A percentile compares a stretch with the other conserved stretches of the same genome.
Conservation (phyloP, 1,139 yeast genomes). For the Lodderomyces parapsilosis region DNA sequence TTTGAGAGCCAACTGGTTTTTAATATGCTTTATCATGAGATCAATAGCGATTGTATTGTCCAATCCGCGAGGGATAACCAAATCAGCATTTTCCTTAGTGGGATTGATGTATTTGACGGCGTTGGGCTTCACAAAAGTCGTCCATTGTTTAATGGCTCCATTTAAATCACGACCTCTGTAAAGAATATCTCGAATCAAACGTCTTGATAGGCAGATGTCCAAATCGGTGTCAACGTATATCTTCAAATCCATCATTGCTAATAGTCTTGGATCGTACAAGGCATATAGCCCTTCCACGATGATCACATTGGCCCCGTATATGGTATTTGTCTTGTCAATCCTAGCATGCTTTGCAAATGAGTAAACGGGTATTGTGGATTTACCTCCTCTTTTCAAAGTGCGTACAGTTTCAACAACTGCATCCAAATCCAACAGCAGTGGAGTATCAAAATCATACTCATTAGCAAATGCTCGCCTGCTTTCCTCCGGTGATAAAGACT, state of each 20-base stretch:
- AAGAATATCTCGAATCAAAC: constrained; percentile 82
- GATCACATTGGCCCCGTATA: constrained; percentile 95
- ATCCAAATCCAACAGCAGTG: constrained; percentile 79
- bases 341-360: constrained; percentile 77
- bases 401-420: constrained; percentile 61
- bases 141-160: constrained; percentile 90
- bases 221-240: constrained; percentile 92
- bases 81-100: constrained; percentile 78
- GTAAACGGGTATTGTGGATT: constrained; percentile 78
- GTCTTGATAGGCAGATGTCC: constrained; percentile 85
- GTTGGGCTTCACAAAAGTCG: constrained; percentile 85
- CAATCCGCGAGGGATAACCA: constrained; percentile 84
- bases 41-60: constrained; percentile 80
- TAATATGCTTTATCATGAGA: constrained; percentile 75
- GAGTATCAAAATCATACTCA: constrained; percentile 84
- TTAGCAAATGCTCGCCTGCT: constrained; percentile 59
- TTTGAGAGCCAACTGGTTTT: constrained; percentile 65
- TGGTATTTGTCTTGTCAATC: constrained; percentile 63
- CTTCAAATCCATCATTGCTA: constrained; percentile 79
- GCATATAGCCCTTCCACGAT: constrained; percentile 92
- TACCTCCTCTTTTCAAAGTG: constrained; percentile 56
- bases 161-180: constrained; percentile 80
- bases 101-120: constrained; percentile 76
- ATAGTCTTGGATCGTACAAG: constrained; percentile 64
- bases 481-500: constrained; percentile 63